Evolutionary conservation across 139 green algal genomes (phyloP).

Genomic region (Dunaliella primolecta): DNA sequence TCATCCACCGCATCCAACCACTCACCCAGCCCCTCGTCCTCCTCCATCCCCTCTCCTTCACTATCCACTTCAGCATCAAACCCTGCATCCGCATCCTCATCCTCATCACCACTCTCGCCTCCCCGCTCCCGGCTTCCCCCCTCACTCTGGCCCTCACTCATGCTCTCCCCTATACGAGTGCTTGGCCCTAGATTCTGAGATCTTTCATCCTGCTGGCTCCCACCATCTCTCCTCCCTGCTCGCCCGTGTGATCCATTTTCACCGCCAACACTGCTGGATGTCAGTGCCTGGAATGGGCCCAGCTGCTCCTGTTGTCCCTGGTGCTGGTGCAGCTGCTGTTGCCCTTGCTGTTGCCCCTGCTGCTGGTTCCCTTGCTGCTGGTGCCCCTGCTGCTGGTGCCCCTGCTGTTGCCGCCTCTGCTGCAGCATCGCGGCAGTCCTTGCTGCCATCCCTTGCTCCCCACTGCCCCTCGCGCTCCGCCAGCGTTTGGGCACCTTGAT

Average conservation of each 20-base stretch:
- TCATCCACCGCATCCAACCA: no score
- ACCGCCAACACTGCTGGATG: no score
- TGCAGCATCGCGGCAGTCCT: neutral
- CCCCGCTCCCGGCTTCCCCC: neutral
- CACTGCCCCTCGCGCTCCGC: neutral
- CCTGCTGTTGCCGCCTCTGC: slow-evolving; percentile 5
- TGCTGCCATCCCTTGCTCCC: neutral
- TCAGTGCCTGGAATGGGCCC: no score
- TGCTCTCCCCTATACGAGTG: no score
- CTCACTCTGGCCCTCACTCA: no score
- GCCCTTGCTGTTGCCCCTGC: neutral
- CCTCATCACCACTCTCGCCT: neutral
- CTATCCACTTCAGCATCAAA: neutral
- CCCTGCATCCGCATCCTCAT: neutral
- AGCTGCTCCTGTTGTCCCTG: slow-evolving; percentile 10
- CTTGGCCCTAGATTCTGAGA: no score
- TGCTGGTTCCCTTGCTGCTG: slow-evolving; percentile 6
- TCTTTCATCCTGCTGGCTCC: no score
- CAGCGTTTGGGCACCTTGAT: slow-evolving; percentile 8
- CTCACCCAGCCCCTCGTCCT: no score
- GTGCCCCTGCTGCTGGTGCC: slow-evolving; percentile 11
- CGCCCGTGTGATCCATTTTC: no score
- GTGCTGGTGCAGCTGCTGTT: neutral
- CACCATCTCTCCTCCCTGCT: no score
- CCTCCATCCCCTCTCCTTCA: neutral